Conservation (phyloP, 2,329 filamentous ascomycete species). For the Talaromyces amestolkiae region DNA sequence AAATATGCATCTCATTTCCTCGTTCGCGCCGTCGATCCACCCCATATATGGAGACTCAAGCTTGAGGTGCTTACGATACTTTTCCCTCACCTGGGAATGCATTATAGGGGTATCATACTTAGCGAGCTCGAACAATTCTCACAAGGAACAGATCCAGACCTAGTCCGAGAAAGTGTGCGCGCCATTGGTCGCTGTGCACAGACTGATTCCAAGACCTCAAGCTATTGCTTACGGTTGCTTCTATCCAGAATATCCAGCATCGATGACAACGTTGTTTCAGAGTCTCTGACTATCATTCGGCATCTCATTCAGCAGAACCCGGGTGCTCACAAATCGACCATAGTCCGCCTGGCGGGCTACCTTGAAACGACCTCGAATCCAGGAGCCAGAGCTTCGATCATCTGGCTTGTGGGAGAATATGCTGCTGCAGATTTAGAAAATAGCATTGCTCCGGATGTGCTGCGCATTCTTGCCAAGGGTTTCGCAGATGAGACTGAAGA, state of each 20-base stretch:
- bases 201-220: slow-evolving; percentile 66
- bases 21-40: slow-evolving; percentile 72
- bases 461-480: slow-evolving; percentile 80
- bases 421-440: slow-evolving; percentile 74
- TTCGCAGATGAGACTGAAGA: slow-evolving; percentile 81
- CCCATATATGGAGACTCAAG: slow-evolving; percentile 85
- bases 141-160: slow-evolving; percentile 66
- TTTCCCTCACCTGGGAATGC: slow-evolving; percentile 74
- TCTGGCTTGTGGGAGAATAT: slow-evolving; percentile 97
- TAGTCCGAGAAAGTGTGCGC: slow-evolving; percentile 85
- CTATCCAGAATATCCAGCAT: slow-evolving; percentile 83
- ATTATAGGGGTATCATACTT: slow-evolving; percentile 80
- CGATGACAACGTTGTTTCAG: slow-evolving; percentile 83
- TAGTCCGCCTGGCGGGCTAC: slow-evolving; percentile 84
- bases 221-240: slow-evolving; percentile 77
- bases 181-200: slow-evolving; percentile 94
- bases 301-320: slow-evolving; percentile 94
- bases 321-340: slow-evolving; percentile 74
- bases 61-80: slow-evolving; percentile 86
- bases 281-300: slow-evolving; percentile 89
- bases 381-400: slow-evolving; percentile 86
- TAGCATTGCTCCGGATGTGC: slow-evolving; percentile 88
- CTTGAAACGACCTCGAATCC: slow-evolving; percentile 85
- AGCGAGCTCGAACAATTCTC: slow-evolving; percentile 94
- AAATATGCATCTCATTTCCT: slow-evolving; percentile 88